Percentiles rank a stretch among this genome's conserved stretches.
phyloP scores from a whole-genome alignment of 306 rosid genomes.

The Pyrus pyrifolia region DNA sequence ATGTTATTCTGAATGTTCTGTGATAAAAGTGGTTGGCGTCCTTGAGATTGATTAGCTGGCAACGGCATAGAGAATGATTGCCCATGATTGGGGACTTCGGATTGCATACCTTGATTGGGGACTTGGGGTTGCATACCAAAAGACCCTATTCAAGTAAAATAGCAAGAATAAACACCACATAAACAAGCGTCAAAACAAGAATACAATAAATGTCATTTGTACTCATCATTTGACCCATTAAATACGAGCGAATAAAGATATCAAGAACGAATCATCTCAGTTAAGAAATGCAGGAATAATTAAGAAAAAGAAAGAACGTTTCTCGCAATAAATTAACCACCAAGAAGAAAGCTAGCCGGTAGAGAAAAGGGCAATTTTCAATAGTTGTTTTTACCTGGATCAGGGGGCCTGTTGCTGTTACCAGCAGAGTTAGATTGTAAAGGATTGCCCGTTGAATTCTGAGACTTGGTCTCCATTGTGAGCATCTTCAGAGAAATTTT shows the following conservation, averaged over 20 bases:
- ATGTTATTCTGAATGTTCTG: slow-evolving; percentile 56
- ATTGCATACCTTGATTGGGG: slow-evolving; percentile 43
- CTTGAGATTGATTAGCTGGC: slow-evolving; percentile 50
- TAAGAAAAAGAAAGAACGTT: not conserved
- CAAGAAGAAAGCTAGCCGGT: not conserved
- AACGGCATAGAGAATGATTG: slow-evolving; percentile 42
- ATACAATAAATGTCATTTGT: not conserved
- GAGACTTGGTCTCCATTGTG: slow-evolving; percentile 61
- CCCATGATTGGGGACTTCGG: slow-evolving; percentile 55
- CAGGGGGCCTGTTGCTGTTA: slow-evolving; percentile 27
- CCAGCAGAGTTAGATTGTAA: no score
- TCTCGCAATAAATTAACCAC: not conserved
- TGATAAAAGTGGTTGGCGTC: slow-evolving; percentile 60
- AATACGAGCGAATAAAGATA: not conserved
- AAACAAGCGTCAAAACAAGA: not conserved
- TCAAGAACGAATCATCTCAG: not conserved
- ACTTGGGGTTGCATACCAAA: slow-evolving; percentile 48
- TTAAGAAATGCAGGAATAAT: not conserved
- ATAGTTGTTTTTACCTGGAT: slow-evolving; percentile 28
- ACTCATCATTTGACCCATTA: not conserved
- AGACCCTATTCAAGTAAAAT: slow-evolving; percentile 33
- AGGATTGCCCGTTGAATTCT: no score
- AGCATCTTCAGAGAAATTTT: slow-evolving; percentile 33
- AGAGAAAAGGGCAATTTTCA: not conserved
- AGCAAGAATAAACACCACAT: not conserved